These are phyloP conservation scores for Suillus lakei DNA, from an alignment of 768 basidiomycete species.

Conservation along the genomic window DNA sequence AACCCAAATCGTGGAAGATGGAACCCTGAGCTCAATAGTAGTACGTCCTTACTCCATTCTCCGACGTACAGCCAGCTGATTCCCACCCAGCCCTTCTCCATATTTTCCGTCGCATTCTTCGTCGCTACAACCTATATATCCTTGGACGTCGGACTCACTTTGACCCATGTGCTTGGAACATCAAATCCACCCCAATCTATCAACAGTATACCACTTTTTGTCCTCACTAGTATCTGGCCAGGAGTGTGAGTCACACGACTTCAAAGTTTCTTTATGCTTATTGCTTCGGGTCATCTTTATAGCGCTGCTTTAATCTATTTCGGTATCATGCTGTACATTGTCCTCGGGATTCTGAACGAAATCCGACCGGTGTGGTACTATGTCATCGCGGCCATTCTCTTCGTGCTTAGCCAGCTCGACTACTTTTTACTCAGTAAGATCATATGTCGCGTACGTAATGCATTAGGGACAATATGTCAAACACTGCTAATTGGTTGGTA, in stretches of 20 bases:
- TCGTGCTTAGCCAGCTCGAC: conserved; percentile 79
- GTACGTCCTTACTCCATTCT: conserved; percentile 44
- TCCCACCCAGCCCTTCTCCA: conserved; percentile 59
- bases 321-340: conserved; percentile 79
- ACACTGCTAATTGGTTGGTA: not conserved
- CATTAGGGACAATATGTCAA: conserved; percentile 27
- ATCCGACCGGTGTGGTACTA: conserved; percentile 81
- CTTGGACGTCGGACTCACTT: conserved; percentile 76
- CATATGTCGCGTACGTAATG: conserved; percentile 65
- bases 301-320: conserved; percentile 76
- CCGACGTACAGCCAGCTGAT: not conserved
- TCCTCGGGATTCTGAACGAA: conserved; percentile 78
- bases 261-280: not conserved
- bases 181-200: conserved; percentile 61
- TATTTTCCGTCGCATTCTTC: conserved; percentile 64
- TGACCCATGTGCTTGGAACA: conserved; percentile 65
- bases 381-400: conserved; percentile 71
- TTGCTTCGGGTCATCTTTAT: conserved; percentile 13
- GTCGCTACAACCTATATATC: conserved; percentile 81
- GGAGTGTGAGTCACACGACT: conserved; percentile 55
- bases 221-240: conserved; percentile 82
- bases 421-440: conserved; percentile 82
- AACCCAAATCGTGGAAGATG: conserved; percentile 94
- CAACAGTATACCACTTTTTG: conserved; percentile 76
- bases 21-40: conserved; percentile 70